Conservation (phyloP, 208 protist species). For the Trypanosoma grayi region DNA sequence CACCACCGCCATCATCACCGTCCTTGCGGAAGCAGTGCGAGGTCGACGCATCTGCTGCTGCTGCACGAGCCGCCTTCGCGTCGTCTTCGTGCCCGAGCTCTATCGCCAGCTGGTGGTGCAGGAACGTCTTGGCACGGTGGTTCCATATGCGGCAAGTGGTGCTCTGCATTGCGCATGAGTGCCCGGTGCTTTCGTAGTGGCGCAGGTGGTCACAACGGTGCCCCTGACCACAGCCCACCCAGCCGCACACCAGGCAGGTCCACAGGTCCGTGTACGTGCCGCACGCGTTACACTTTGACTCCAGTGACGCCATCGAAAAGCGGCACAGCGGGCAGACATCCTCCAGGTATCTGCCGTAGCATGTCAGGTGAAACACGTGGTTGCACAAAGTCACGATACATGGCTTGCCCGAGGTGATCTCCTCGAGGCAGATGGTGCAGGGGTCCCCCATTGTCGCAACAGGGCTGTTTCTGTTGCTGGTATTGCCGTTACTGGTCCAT, state of each 20-base stretch:
- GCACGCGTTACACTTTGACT: slow-evolving; percentile 67
- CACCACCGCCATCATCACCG: slow-evolving; percentile 9
- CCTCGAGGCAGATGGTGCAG: slow-evolving; percentile 75
- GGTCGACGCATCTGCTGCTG: slow-evolving; percentile 8
- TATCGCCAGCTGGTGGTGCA: slow-evolving; percentile 78
- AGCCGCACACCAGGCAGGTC: slow-evolving; percentile 83
- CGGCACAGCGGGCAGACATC: slow-evolving; percentile 75
- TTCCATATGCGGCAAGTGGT: slow-evolving; percentile 72
- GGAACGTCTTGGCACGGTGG: slow-evolving; percentile 52
- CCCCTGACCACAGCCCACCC: slow-evolving; percentile 64
- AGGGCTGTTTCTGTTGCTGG: background rate
- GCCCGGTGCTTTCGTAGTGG: slow-evolving; percentile 61
- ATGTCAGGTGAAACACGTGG: slow-evolving; percentile 70
- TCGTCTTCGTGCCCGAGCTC: slow-evolving; percentile 45
- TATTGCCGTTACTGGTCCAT: background rate
- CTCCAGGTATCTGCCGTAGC: slow-evolving; percentile 54
- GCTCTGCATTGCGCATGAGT: slow-evolving; percentile 75
- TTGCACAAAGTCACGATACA: slow-evolving; percentile 71
- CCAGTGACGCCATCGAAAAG: slow-evolving; percentile 71
- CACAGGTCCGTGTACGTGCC: slow-evolving; percentile 75
- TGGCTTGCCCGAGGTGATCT: slow-evolving; percentile 32
- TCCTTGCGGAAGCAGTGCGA: background rate
- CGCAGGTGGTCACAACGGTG: slow-evolving; percentile 44
- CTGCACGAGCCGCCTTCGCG: slow-evolving; percentile 13
- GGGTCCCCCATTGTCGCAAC: slow-evolving; percentile 27